Evolutionary conservation across 2,329 filamentous ascomycete species (phyloP), one percentile per base, ranked within the genome.

Genomic region (Lachnellula hyalina): DNA sequence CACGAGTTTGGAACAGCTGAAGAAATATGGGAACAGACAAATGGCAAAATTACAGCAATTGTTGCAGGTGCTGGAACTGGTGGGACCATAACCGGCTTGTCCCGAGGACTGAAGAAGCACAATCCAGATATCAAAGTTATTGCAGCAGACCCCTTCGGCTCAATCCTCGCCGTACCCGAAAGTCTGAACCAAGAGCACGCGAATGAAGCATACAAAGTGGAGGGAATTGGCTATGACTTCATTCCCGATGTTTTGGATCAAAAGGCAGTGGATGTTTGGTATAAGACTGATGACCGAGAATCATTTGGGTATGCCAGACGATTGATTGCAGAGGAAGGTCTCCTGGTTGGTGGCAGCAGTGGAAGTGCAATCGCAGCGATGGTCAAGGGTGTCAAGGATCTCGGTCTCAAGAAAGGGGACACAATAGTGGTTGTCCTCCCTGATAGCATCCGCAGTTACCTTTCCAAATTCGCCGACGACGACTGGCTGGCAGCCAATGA

Each of bases 191-290:
- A 89, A 47, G 86, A 89, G 61, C 83, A 86, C 68, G 81, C 82
- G 57, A 93, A 96, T 68, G 85, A 90, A 71, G 78, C 86, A 1
- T 99, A 99, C 78, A 97, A 99, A 76, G 94, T 99, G 0, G 94
- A 99, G 75, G 94, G 94, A 44, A 99, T 99, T 66, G 94, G 94
- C 19, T 99, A 99, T 71, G 94, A 99, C 72, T 99, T 99, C 71
- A 88, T 99, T 56, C 94, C 95, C 6, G 90, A 97, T 23, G 95
- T 99, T 5, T 78, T 99, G 53, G 85, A 94, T 62, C 90, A 87
- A 67, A 73, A 85, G 28, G 71, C 82, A 5, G 89, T 99, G 32
- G 89, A 96, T 72, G 88, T 87, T 69, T 99, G 94, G 94, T 97
- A 96, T 77, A 99, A 99, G 83, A 99, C 94, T 3, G 89, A 93